phyloP scores from a whole-genome alignment of 306 rosid genomes.

The Prunus armeniaca region DNA sequence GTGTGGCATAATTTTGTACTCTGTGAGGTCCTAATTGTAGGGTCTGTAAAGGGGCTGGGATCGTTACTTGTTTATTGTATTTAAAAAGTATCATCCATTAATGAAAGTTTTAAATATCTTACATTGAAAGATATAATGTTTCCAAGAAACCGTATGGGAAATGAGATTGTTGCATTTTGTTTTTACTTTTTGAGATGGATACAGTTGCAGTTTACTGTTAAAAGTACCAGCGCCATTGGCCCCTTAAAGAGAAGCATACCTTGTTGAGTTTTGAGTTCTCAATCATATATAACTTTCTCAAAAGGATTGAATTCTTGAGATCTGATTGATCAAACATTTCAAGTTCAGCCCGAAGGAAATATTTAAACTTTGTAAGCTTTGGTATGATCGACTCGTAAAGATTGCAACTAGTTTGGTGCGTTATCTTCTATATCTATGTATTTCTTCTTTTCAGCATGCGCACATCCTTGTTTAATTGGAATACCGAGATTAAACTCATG shows the following conservation, averaged over 20 bases:
- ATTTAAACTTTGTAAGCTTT: not conserved
- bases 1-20: constrained; percentile 29
- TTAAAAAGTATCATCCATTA: constrained; percentile 13
- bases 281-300: not conserved
- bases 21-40: constrained; percentile 25
- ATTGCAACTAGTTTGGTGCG: no score
- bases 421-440: no score
- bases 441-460: no score
- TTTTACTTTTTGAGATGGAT: not conserved
- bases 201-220: not conserved
- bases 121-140: not conserved
- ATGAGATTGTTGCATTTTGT: not conserved
- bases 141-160: not conserved
- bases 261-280: not conserved
- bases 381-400: not conserved
- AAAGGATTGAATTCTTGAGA: not conserved
- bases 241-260: not conserved
- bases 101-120: constrained; percentile 23
- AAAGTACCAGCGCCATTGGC: not conserved
- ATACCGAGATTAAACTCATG: no score
- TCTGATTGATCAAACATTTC: not conserved
- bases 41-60: constrained; percentile 47
- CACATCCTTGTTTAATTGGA: no score
- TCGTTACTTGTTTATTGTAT: constrained; percentile 32
- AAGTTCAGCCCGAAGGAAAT: not conserved